Percentiles rank a stretch among this genome's conserved stretches.
These are phyloP conservation scores for Ormosia emarginata DNA, from an alignment of 306 rosid genomes.

Conservation along the genomic window DNA sequence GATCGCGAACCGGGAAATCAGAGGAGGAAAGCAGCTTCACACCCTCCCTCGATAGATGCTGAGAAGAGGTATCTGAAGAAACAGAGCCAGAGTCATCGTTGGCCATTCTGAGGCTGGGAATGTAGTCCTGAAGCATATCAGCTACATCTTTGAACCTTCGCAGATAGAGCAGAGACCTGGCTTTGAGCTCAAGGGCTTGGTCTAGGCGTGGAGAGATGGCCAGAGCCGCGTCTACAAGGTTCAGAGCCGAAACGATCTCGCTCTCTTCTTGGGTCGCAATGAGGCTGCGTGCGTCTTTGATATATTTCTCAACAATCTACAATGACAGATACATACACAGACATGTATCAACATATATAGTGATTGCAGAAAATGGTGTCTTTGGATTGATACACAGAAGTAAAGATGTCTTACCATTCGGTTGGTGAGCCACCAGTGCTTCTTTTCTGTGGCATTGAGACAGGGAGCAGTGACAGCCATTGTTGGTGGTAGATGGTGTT, in stretches of 20 bases:
- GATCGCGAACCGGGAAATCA: slow-evolving; percentile 44
- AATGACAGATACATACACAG: neutral
- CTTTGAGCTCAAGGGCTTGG: slow-evolving; percentile 75
- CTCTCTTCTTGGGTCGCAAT: slow-evolving; percentile 66
- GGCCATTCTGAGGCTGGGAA: slow-evolving; percentile 74
- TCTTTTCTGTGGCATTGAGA: slow-evolving; percentile 53
- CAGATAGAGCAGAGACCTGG: slow-evolving; percentile 64
- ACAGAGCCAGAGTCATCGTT: slow-evolving; percentile 53
- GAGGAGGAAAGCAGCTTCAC: slow-evolving; percentile 65
- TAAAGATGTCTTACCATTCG: slow-evolving; percentile 55
- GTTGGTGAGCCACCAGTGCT: slow-evolving; percentile 94
- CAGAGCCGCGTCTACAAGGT: slow-evolving; percentile 74
- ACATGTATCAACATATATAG: neutral
- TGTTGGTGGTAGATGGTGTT: slow-evolving; percentile 12
- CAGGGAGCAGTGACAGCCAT: slow-evolving; percentile 56
- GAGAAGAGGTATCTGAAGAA: slow-evolving; percentile 56
- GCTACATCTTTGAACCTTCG: slow-evolving; percentile 89
- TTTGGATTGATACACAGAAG: neutral
- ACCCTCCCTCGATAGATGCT: slow-evolving; percentile 61
- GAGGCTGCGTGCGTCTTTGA: slow-evolving; percentile 71
- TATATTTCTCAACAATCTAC: slow-evolving; percentile 78
- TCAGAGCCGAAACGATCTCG: slow-evolving; percentile 65
- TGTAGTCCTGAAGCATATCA: slow-evolving; percentile 85
- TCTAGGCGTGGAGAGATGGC: slow-evolving; percentile 68
- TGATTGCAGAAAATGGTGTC: neutral